Base-by-base conservation (phyloP, 2,329 filamentous ascomycete species). In the Monilinia fructigena region DNA sequence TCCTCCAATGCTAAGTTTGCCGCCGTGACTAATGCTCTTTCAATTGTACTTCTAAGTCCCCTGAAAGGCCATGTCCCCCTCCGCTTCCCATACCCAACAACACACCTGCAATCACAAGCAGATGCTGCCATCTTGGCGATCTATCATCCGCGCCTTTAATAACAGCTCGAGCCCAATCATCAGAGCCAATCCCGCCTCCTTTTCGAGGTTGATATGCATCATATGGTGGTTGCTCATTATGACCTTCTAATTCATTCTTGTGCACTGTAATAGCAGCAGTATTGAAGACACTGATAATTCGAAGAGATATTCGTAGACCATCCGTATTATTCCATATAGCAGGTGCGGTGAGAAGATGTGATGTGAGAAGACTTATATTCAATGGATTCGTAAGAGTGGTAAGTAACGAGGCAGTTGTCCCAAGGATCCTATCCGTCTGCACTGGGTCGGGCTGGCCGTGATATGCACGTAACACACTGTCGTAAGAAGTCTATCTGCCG, bases 81-180 rank as follows among this genome's bases (percentile, higher is more conserved):
- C 83, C 81, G 0, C 81, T 78, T 68, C 85, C 85, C 68, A 89
- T 87, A 4, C 87, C 87, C 77, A 68, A 79, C 48, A 89, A 79
- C 63, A 90, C 75, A 47, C 88, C 89, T 0, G 83, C 85, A 3
- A 91, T 81, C 0, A 88, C 79, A 16, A 91, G 78, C 28, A 87
- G 72, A 78, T 91, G 89, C 73, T 87, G 85, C 88, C 88, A 91
- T 76, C 87, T 79, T 86, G 76, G 86, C 72, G 86, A 85, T 83
- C 86, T 88, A 12, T 78, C 77, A 70, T 79, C 78, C 8, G 77
- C 72, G 12, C 78, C 78, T 62, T 75, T 76, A 14, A 79, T 69
- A n/a, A 79, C 75, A 50, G 77, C 76, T 67, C 71, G 76, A 28
- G 77, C 73, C 78, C 78, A 79, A 58, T 78, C 77, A 71, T 77